These are phyloP conservation scores for Globisporangium nunn DNA, from an alignment of 352 stramenopile genomes.

Conservation along the genomic window DNA sequence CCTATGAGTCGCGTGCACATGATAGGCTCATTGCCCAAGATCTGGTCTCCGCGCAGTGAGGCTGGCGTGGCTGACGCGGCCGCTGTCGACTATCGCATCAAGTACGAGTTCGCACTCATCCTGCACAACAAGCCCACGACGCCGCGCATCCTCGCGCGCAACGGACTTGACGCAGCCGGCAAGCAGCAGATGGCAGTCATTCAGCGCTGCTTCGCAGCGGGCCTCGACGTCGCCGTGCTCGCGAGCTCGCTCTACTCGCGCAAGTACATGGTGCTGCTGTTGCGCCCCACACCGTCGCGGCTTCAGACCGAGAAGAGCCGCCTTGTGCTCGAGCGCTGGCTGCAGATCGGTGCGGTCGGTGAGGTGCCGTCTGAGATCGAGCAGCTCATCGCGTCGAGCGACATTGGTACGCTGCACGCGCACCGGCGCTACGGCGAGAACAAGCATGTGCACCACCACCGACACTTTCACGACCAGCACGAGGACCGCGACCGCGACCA, in stretches of 20 bases:
- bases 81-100: constrained; percentile 53
- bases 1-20: constrained; percentile 41
- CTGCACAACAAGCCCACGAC: constrained; percentile 80
- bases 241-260: constrained; percentile 75
- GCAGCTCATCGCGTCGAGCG: constrained; percentile 72
- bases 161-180: constrained; percentile 62
- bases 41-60: constrained; percentile 63
- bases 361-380: constrained; percentile 85
- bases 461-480: background rate
- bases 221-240: constrained; percentile 70
- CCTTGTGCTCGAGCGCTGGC: constrained; percentile 74
- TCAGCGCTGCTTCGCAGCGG: constrained; percentile 61
- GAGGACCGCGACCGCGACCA: background rate
- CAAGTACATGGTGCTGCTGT: constrained; percentile 74
- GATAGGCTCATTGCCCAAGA: constrained; percentile 40
- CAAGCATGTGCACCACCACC: background rate
- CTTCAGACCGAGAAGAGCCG: constrained; percentile 78
- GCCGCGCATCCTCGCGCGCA: constrained; percentile 59
- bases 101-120: constrained; percentile 82
- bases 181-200: constrained; percentile 77
- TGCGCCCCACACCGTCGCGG: constrained; percentile 50
- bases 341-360: constrained; percentile 79
- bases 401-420: constrained; percentile 41
- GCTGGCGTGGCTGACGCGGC: constrained; percentile 19
- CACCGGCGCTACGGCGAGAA: background rate